Base-by-base conservation (phyloP, 495 filamentous ascomycete genomes). In the Penicillium ucsense region DNA sequence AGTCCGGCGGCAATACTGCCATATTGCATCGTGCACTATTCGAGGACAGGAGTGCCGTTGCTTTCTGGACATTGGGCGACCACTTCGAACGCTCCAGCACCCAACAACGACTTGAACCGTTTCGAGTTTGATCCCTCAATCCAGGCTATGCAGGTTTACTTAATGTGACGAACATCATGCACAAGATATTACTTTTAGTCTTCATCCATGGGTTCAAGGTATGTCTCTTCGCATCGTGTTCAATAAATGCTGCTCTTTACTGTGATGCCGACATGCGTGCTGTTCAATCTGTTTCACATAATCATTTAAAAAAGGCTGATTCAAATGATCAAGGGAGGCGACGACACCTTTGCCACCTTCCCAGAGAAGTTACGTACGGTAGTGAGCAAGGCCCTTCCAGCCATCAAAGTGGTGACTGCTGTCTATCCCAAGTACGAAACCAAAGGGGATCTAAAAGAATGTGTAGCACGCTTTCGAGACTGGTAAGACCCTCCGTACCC, bases 131-230 rank as follows among this genome's bases (percentile, higher is more conserved):
- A 30, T 27, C 33, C 28, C 32, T 37, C 28, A 11, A 31, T 11
- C 37, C 47, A 45, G 41, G 48, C 46, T 38, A 20, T 41, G 12
- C n/a, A 38, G 45, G 41, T 12, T 34, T 11, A 10, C n/a, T 10
- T 20, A 20, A 20, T 38, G 27, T 12, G 28, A 32, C 3, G 3
- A 20, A 28, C 12, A 65, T 48, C 37, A 94, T 88, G 85, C 88
- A 83, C 70, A 95, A 89, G 65, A 95, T 86, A 52, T 70, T 98
- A 31, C 69, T 98, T 8, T 69, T 98, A 43, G 88, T 85, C 60
- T 97, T 95, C 67, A 89, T 97, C 43, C 92, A 98, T 65, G 92
- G 92, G 44, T 98, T 98, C 78, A 95, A 97, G 81, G 89, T 91
- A 65, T 42, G 67, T 32, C 10, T 33, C n/a, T 20, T 20, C 20